A percentile compares a stretch with the other conserved stretches of the same genome.
phyloP scores from a whole-genome alignment of 2,329 filamentous ascomycete species.

The Aspergillus pseudoglaucus region DNA sequence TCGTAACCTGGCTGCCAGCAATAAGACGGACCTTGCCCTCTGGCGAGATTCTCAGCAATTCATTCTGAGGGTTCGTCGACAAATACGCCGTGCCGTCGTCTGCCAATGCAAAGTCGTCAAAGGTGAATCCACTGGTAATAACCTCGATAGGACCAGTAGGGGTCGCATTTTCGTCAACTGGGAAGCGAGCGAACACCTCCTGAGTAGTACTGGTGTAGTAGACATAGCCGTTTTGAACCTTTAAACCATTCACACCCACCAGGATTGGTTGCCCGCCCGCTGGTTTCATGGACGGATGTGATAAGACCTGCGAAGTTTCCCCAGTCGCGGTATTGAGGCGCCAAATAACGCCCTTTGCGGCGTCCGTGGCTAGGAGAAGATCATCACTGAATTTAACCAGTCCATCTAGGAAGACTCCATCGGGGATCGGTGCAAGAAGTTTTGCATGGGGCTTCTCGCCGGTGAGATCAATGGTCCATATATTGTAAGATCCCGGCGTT shows the following conservation, averaged over 20 bases:
- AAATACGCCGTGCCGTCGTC: slow-evolving; percentile 4
- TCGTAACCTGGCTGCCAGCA: slow-evolving; percentile 1
- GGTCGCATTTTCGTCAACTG: not conserved
- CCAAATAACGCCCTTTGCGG: slow-evolving; percentile 7
- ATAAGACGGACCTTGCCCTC: not conserved
- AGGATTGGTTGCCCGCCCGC: not conserved
- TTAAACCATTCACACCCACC: slow-evolving; percentile 6
- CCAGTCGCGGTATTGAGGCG: slow-evolving; percentile 3
- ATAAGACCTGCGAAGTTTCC: not conserved
- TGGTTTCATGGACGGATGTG: slow-evolving; percentile 1
- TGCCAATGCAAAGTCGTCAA: slow-evolving; percentile 3
- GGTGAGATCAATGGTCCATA: slow-evolving; percentile 3
- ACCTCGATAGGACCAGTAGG: slow-evolving; percentile 2
- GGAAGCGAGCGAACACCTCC: slow-evolving; percentile 1
- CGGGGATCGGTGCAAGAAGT: not conserved
- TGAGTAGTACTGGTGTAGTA: slow-evolving; percentile 5
- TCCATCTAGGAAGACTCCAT: slow-evolving; percentile 2
- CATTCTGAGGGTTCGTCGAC: slow-evolving; percentile 4
- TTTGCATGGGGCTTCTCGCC: not conserved
- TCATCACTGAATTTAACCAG: slow-evolving; percentile 2
- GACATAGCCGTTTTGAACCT: slow-evolving; percentile 1
- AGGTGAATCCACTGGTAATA: not conserved
- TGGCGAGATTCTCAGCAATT: slow-evolving; percentile 1
- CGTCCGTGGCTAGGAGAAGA: slow-evolving; percentile 3
- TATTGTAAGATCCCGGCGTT: not conserved